Conservation (phyloP, 371 early-diverging fungal species). For the Coemansia sp. region DNA sequence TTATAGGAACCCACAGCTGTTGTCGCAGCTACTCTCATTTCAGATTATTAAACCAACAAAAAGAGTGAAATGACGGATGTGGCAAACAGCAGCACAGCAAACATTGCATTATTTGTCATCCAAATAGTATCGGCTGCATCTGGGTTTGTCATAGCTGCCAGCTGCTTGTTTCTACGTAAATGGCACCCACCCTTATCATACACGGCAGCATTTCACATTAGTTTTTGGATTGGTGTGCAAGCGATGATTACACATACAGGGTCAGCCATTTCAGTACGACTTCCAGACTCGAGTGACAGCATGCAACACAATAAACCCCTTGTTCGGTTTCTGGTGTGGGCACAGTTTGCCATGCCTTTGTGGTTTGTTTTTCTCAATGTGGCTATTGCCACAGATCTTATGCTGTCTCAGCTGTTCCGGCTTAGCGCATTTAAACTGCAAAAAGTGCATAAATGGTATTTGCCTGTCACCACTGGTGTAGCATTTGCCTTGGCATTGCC, state of each 20-base stretch:
- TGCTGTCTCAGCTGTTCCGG: slow-evolving; percentile 37
- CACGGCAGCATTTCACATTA: slow-evolving; percentile 45
- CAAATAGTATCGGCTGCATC: slow-evolving; percentile 45
- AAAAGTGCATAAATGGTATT: slow-evolving; percentile 39
- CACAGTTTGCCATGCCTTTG: slow-evolving; percentile 48
- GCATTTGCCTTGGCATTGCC: slow-evolving; percentile 43
- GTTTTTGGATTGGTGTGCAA: slow-evolving; percentile 48
- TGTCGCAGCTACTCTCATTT: not conserved
- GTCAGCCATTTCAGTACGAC: slow-evolving; percentile 42
- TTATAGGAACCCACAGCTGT: slow-evolving; percentile 1
- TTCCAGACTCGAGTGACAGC: slow-evolving; percentile 25
- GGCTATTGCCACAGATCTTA: slow-evolving; percentile 42
- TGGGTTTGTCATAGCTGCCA: slow-evolving; percentile 39
- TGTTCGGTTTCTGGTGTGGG: slow-evolving; percentile 43
- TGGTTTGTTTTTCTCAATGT: slow-evolving; percentile 49
- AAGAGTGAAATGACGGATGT: slow-evolving; percentile 24
- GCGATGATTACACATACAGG: slow-evolving; percentile 41
- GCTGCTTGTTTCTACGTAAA: slow-evolving; percentile 38
- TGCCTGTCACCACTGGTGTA: slow-evolving; percentile 31
- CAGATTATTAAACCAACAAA: not conserved
- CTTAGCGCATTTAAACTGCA: slow-evolving; percentile 22
- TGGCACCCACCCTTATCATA: slow-evolving; percentile 49
- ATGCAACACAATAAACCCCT: slow-evolving; percentile 38
- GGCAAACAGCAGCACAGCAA: slow-evolving; percentile 23
- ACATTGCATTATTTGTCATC: slow-evolving; percentile 40